These are phyloP conservation scores for Incumbomyces lentus DNA, from an alignment of 2,329 filamentous ascomycete species.

Conservation along the genomic window DNA sequence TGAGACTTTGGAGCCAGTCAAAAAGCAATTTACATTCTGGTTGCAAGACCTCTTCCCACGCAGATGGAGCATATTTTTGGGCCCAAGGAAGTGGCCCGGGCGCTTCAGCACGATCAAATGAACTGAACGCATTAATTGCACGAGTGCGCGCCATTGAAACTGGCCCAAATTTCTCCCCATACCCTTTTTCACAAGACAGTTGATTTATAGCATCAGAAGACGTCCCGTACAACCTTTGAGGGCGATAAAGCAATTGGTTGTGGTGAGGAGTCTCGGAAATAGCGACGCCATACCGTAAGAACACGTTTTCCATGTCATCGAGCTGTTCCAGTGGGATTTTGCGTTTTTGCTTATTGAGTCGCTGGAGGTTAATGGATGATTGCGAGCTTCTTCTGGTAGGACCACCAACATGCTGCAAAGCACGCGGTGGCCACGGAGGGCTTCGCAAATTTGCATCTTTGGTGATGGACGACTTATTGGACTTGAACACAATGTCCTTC, in stretches of 20 bases:
- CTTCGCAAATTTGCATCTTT: conserved; percentile 3
- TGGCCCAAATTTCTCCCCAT: neutral
- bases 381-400: neutral
- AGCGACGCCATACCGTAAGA: conserved; percentile 6
- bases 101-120: conserved; percentile 65
- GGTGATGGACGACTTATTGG: conserved; percentile 5
- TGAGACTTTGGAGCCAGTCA: conserved; percentile 70
- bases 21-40: conserved; percentile 63
- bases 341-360: conserved; percentile 4
- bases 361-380: neutral
- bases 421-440: conserved; percentile 16
- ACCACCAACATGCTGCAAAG: conserved; percentile 11
- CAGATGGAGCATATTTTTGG: conserved; percentile 71
- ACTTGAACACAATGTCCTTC: conserved; percentile 17
- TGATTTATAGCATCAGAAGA: neutral
- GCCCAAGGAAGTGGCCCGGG: conserved; percentile 60
- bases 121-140: conserved; percentile 36
- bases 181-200: neutral
- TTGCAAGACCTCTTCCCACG: conserved; percentile 65
- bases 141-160: neutral
- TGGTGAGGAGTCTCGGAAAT: neutral
- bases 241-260: neutral
- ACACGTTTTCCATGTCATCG: conserved; percentile 10
- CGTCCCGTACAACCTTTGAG: neutral
- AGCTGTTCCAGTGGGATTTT: conserved; percentile 5